Percentiles rank a stretch among this genome's conserved stretches.
Conservation (phyloP, 1,284 basidiomycete species). For the Cryptococcus wingfieldii region DNA sequence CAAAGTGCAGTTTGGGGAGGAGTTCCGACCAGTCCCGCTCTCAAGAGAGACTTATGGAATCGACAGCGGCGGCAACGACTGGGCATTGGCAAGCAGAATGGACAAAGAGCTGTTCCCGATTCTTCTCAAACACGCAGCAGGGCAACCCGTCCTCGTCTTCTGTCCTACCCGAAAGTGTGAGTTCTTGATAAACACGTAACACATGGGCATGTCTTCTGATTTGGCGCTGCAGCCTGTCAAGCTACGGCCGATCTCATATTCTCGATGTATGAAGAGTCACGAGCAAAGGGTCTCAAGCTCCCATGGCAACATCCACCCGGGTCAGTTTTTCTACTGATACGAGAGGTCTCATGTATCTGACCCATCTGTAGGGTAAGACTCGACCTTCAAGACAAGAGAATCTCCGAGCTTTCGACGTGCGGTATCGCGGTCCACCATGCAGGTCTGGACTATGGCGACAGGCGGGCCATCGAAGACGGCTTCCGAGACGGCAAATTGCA, state of each 20-base stretch:
- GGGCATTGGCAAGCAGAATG: constrained; percentile 66
- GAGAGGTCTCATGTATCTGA: background rate
- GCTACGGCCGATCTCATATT: constrained; percentile 67
- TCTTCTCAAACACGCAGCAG: constrained; percentile 63
- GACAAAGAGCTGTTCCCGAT: constrained; percentile 69
- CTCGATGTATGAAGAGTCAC: constrained; percentile 63
- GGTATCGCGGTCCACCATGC: constrained; percentile 56
- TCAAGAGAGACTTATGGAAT: constrained; percentile 64
- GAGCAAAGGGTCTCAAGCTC: constrained; percentile 53
- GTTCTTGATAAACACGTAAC: constrained; percentile 6
- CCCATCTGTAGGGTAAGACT: constrained; percentile 6
- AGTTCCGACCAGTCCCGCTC: constrained; percentile 79
- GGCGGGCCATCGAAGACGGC: constrained; percentile 49
- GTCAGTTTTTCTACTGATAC: constrained; percentile 5
- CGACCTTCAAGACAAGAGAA: constrained; percentile 29
- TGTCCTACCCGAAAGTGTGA: constrained; percentile 77
- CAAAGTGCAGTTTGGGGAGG: constrained; percentile 72
- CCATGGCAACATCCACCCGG: constrained; percentile 64
- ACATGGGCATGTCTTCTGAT: background rate
- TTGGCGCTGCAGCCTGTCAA: constrained; percentile 26
- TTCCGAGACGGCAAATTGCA: constrained; percentile 49
- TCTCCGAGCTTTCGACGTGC: constrained; percentile 25
- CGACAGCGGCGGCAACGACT: constrained; percentile 67
- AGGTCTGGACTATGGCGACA: constrained; percentile 51
- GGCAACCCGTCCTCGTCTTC: constrained; percentile 80